Conservation (phyloP, 495 filamentous ascomycete genomes). For the Penicillium paxilli region DNA sequence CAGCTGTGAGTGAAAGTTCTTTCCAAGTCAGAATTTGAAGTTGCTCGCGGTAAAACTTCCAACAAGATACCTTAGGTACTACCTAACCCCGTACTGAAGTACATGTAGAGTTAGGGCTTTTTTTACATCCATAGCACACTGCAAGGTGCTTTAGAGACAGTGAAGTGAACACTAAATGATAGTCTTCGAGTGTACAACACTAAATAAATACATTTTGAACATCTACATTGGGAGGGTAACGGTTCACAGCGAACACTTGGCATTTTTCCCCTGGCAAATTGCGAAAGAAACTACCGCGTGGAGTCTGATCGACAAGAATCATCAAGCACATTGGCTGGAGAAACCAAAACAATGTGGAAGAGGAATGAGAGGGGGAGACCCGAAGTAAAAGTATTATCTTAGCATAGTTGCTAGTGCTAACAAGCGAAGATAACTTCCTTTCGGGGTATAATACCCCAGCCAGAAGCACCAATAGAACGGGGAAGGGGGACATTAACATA, state of each 20-base stretch:
- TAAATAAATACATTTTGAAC: not conserved
- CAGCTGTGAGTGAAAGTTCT: too few relatives aligned
- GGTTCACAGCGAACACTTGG: not conserved
- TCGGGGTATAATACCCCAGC: constrained; percentile 8
- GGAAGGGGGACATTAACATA: constrained; percentile 29
- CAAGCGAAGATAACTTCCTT: constrained; percentile 11
- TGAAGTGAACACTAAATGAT: too few relatives aligned
- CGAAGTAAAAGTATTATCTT: constrained; percentile 8
- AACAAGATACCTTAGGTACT: too few relatives aligned
- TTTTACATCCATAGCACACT: too few relatives aligned
- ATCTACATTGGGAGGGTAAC: not conserved
- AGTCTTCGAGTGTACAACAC: not conserved
- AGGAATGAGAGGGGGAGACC: not conserved
- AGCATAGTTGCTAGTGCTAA: constrained; percentile 10
- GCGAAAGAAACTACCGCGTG: constrained; percentile 17
- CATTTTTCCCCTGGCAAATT: constrained; percentile 22
- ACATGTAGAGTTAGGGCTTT: too few relatives aligned
- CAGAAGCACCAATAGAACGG: constrained; percentile 12
- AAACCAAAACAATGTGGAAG: not conserved
- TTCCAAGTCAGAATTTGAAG: too few relatives aligned
- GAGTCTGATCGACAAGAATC: constrained; percentile 15
- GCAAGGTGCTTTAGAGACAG: too few relatives aligned
- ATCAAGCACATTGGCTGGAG: constrained; percentile 11
- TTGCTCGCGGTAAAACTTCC: too few relatives aligned
- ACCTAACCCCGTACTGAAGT: too few relatives aligned